A percentile compares a stretch with the other conserved stretches of the same genome.
phyloP scores from a whole-genome alignment of 2,329 filamentous ascomycete species.

The Chrysoporthe deuterocubensis region DNA sequence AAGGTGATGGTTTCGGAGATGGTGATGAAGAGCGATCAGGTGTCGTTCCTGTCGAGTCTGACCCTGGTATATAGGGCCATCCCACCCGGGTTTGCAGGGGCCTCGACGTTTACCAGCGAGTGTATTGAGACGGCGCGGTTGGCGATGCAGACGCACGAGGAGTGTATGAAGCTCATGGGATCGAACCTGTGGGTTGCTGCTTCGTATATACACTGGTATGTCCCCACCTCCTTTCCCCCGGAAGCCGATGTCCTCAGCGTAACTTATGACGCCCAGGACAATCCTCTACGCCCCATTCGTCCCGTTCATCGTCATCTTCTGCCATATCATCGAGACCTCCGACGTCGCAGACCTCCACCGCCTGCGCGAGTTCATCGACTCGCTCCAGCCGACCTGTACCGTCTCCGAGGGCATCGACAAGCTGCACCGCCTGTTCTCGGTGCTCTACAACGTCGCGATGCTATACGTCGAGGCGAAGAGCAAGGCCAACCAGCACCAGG shows the following conservation, averaged over 20 bases:
- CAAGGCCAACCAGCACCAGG: slow-evolving; percentile 54
- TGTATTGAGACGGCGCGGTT: slow-evolving; percentile 55
- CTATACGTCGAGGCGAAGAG: slow-evolving; percentile 66
- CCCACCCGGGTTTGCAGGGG: slow-evolving; percentile 47
- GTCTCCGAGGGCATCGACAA: slow-evolving; percentile 63
- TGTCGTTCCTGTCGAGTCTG: slow-evolving; percentile 52
- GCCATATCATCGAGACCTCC: slow-evolving; percentile 59
- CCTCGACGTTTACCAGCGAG: slow-evolving; percentile 50
- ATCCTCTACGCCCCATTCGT: slow-evolving; percentile 61
- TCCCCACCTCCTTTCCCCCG: background rate
- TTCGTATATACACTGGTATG: slow-evolving; percentile 58
- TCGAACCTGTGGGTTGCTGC: slow-evolving; percentile 46
- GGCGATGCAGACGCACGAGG: slow-evolving; percentile 50
- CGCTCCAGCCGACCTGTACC: slow-evolving; percentile 54
- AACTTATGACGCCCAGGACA: slow-evolving; percentile 44
- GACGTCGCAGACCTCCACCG: slow-evolving; percentile 57
- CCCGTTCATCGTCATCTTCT: slow-evolving; percentile 64
- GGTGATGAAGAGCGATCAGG: slow-evolving; percentile 51
- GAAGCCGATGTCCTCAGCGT: slow-evolving; percentile 14
- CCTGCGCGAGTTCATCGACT: slow-evolving; percentile 60
- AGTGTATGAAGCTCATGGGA: slow-evolving; percentile 49
- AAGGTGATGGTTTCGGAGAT: slow-evolving; percentile 48
- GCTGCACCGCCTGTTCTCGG: slow-evolving; percentile 63
- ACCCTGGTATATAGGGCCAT: slow-evolving; percentile 58
- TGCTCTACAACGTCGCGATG: slow-evolving; percentile 64